Base-by-base conservation (phyloP, 2,329 filamentous ascomycete genomes). In the Taxawa tesnikishii region DNA sequence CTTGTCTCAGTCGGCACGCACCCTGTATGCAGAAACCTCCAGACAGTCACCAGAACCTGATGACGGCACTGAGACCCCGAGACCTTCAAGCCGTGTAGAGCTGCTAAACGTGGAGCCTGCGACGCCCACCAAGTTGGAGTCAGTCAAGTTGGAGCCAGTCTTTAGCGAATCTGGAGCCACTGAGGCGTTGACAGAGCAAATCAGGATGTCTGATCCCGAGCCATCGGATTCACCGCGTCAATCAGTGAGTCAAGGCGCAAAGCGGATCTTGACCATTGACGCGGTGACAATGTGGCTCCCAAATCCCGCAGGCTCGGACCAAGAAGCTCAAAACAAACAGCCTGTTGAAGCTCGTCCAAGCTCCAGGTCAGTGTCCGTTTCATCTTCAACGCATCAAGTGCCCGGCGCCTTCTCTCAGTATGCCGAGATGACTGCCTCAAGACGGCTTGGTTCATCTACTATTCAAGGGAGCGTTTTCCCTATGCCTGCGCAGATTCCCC, bases 391-490 rank as follows among this genome's bases (percentile, higher is more conserved):
- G 34, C 53, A 53, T 30, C 49, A 56, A 14, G 57, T 63, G 47
- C 63, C 63, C 12, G 63, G 63, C 0, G 55, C 61, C 0, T 67
- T 66, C 40, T 66, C 63, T 1, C 52, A 55, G 15, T 65, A 67
- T 40, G 61, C 61, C 2, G 55, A 63, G 26, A 49, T 56, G 16
- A 56, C 54, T 5, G 49, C 53, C 7, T 44, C 46, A n/a, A 42
- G 50, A 8, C 47, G 50, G 28, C 46, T 34, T 13, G 26, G 31
- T 9, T 19, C 32, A 13, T 31, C 37, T 6, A 40, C 33, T 6
- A 17, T 29, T 6, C 27, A 29, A 15, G 27, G 17, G 19, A 23
- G 19, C n/a, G 19, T 23, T 8, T 23, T 23, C 19, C 8, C 19
- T 8, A 8, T 23, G n/a, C 19, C 19, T 23, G 8, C 19, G n/a